Conservation (phyloP, 306 rosid genomes). For the Argentina anserina region DNA sequence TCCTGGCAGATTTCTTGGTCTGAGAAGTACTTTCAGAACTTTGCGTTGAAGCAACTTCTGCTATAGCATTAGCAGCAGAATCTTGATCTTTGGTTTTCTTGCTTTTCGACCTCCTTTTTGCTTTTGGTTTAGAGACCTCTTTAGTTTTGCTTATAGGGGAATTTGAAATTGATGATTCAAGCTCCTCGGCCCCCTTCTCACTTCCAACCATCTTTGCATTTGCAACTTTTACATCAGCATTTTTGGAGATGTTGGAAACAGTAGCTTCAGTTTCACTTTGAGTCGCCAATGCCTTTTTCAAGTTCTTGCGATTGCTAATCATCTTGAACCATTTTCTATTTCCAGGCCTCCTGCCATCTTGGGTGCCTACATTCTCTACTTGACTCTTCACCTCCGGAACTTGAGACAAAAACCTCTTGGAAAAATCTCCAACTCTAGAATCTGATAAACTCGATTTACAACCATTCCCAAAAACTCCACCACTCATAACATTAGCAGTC, state of each 20-base stretch:
- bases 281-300: conserved; percentile 31
- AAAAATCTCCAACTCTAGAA: conserved; percentile 30
- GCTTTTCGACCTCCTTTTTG: conserved; percentile 36
- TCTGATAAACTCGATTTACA: conserved; percentile 19
- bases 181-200: conserved; percentile 18
- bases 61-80: conserved; percentile 22
- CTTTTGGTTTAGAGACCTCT: conserved; percentile 30
- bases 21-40: conserved; percentile 36
- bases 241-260: conserved; percentile 24
- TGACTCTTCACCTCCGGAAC: conserved; percentile 17
- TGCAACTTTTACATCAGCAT: conserved; percentile 24
- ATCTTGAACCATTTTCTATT: conserved; percentile 7
- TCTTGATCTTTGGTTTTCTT: conserved; percentile 42
- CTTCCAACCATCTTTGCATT: conserved; percentile 22
- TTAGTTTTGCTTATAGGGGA: conserved; percentile 18
- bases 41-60: conserved; percentile 28
- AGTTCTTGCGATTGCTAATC: conserved; percentile 29
- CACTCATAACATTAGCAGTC: conserved; percentile 22
- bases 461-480: conserved; percentile 22
- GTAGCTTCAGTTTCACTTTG: conserved; percentile 26
- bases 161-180: conserved; percentile 13
- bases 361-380: conserved; percentile 16
- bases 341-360: conserved; percentile 15
- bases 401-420: conserved; percentile 49
- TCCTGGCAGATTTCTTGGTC: conserved; percentile 27